These are phyloP conservation scores for Saturnispora gosingensis DNA, from an alignment of 805 yeast genomes.

Conservation along the genomic window DNA sequence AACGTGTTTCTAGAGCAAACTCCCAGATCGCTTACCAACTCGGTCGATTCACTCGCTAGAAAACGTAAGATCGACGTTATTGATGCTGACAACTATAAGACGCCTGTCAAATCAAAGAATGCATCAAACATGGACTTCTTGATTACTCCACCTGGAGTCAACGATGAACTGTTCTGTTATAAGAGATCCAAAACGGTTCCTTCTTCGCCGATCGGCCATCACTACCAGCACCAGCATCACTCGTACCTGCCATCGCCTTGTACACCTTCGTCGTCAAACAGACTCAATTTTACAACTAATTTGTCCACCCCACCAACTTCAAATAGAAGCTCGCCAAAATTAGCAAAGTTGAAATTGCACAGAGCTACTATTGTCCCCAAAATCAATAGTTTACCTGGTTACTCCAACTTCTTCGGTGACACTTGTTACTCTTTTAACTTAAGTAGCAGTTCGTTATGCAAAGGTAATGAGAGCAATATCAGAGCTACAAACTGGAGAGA, in stretches of 20 bases:
- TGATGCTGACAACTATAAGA: background rate
- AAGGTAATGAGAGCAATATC: constrained; percentile 23
- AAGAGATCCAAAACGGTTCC: constrained; percentile 26
- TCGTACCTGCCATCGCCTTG: constrained; percentile 14
- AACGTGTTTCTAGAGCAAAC: constrained; percentile 20
- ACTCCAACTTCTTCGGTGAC: constrained; percentile 24
- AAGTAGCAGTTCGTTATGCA: constrained; percentile 16
- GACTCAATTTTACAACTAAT: background rate
- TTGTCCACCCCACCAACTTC: constrained; percentile 4
- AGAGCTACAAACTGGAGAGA: constrained; percentile 37
- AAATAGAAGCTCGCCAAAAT: constrained; percentile 15
- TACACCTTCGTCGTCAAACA: constrained; percentile 15
- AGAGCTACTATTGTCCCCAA: constrained; percentile 14
- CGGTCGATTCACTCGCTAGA: background rate
- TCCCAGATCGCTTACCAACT: constrained; percentile 9
- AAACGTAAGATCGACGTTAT: constrained; percentile 7
- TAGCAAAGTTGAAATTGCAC: constrained; percentile 11
- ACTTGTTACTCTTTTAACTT: constrained; percentile 29
- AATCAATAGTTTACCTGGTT: constrained; percentile 13
- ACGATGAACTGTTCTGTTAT: background rate
- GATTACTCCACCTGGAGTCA: constrained; percentile 11
- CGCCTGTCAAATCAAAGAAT: constrained; percentile 6
- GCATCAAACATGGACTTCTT: background rate
- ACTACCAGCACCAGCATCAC: constrained; percentile 20
- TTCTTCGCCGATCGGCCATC: constrained; percentile 23